A percentile compares a stretch with the other conserved stretches of the same genome.
Conservation (phyloP, 106 monocot species). For the Agapanthus africanus region DNA sequence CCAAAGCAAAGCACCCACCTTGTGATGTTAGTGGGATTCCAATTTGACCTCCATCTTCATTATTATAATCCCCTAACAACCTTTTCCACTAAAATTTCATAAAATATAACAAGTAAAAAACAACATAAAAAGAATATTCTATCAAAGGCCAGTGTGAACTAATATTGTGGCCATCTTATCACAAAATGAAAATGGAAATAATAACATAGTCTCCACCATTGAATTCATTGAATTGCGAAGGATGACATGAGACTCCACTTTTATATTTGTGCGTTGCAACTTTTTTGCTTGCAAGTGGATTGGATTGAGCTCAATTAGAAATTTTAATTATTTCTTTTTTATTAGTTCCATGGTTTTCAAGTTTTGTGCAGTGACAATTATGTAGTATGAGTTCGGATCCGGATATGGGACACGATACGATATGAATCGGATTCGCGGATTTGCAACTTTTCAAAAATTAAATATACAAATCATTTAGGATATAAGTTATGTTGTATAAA, state of each 20-base stretch:
- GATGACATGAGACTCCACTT: background rate
- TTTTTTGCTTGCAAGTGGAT: background rate
- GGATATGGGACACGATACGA: no score
- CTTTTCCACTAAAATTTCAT: background rate
- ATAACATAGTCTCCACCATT: background rate
- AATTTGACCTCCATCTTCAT: conserved; percentile 3
- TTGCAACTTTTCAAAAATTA: no score
- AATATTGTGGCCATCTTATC: background rate
- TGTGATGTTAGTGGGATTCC: conserved; percentile 9
- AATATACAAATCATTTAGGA: no score
- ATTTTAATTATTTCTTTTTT: no score
- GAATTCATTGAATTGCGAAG: background rate
- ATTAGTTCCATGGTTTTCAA: no score
- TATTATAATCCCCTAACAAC: background rate
- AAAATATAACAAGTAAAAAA: background rate
- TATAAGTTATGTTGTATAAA: no score
- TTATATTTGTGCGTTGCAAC: no score
- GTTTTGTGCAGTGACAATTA: no score
- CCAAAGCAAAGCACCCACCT: background rate
- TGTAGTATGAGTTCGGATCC: no score
- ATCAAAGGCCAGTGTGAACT: background rate
- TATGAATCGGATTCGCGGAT: no score
- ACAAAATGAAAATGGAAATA: background rate
- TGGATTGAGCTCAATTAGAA: conserved; percentile 3
- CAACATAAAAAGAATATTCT: background rate